These are phyloP conservation scores for Argentina anserina DNA, from an alignment of 306 rosid genomes.

Conservation along the genomic window DNA sequence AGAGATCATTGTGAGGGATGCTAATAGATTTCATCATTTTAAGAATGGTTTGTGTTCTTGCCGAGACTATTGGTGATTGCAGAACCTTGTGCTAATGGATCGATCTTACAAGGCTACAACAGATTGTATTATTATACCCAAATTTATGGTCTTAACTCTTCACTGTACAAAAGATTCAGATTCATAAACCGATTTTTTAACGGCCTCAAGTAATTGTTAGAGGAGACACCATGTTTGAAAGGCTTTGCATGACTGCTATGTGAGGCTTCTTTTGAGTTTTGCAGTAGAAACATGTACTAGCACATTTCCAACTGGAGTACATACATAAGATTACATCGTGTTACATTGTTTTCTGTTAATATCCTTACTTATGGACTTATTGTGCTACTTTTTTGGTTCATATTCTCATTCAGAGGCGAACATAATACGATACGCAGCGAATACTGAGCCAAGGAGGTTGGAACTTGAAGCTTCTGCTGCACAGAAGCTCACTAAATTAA, in stretches of 20 bases:
- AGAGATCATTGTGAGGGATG: constrained; percentile 71
- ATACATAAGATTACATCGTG: background rate
- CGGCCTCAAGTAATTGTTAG: background rate
- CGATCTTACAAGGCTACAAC: constrained; percentile 5
- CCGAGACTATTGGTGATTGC: constrained; percentile 61
- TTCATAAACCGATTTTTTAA: background rate
- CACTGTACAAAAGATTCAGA: background rate
- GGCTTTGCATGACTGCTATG: background rate
- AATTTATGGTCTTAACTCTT: background rate
- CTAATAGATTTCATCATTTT: constrained; percentile 73
- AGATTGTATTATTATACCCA: background rate
- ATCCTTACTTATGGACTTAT: background rate
- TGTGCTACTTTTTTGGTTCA: constrained; percentile 1
- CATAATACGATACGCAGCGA: background rate
- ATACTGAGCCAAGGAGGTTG: background rate
- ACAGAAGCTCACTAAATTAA: background rate
- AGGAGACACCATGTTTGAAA: background rate
- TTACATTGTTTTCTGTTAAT: background rate
- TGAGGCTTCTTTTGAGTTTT: background rate
- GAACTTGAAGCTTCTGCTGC: background rate
- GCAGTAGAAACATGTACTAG: background rate
- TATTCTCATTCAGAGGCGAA: background rate
- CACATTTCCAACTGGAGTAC: background rate
- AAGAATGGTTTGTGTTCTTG: constrained; percentile 69
- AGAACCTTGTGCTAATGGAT: constrained; percentile 4